phyloP scores from a whole-genome alignment of 345 rosid species.

The Aquilaria yunnanensis region DNA sequence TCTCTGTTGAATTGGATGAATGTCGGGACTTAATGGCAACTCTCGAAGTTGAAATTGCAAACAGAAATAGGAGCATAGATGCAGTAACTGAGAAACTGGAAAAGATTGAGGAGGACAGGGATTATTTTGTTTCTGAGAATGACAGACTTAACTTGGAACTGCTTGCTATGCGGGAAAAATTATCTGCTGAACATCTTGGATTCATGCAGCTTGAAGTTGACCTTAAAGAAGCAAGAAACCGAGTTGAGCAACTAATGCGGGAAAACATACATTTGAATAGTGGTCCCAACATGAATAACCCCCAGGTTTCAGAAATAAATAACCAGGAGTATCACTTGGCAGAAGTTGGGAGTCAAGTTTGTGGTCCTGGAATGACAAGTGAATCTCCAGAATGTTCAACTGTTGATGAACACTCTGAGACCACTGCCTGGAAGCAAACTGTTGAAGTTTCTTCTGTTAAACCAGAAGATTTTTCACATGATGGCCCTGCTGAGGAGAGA shows the following conservation, averaged over 20 bases:
- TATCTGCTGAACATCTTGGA: slow-evolving; percentile 37
- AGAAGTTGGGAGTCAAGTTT: slow-evolving; percentile 22
- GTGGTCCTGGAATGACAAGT: slow-evolving; percentile 16
- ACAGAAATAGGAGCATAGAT: slow-evolving; percentile 31
- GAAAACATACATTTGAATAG: slow-evolving; percentile 42
- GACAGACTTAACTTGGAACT: slow-evolving; percentile 52
- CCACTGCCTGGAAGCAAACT: slow-evolving; percentile 20
- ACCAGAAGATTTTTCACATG: slow-evolving; percentile 13
- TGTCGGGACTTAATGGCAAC: slow-evolving; percentile 43
- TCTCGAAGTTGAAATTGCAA: slow-evolving; percentile 44
- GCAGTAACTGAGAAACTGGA: slow-evolving; percentile 30
- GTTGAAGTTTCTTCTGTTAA: slow-evolving; percentile 12
- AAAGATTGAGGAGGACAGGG: slow-evolving; percentile 49
- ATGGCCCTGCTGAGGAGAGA: slow-evolving; percentile 9
- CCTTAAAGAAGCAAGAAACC: slow-evolving; percentile 29
- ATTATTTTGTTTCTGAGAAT: slow-evolving; percentile 40
- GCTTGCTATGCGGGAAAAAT: slow-evolving; percentile 41
- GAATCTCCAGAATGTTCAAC: slow-evolving; percentile 16
- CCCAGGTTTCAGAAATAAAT: slow-evolving; percentile 32
- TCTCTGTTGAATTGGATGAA: slow-evolving; percentile 48
- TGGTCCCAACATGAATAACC: slow-evolving; percentile 30
- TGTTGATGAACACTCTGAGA: slow-evolving; percentile 19
- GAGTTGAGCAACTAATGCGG: slow-evolving; percentile 42
- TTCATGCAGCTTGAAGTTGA: slow-evolving; percentile 33
- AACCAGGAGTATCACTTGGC: slow-evolving; percentile 22